Evolutionary conservation across 2,329 filamentous ascomycete genomes (phyloP), one percentile per base, ranked within the genome.

Genomic region (Fusarium neocosmosporiellum): DNA sequence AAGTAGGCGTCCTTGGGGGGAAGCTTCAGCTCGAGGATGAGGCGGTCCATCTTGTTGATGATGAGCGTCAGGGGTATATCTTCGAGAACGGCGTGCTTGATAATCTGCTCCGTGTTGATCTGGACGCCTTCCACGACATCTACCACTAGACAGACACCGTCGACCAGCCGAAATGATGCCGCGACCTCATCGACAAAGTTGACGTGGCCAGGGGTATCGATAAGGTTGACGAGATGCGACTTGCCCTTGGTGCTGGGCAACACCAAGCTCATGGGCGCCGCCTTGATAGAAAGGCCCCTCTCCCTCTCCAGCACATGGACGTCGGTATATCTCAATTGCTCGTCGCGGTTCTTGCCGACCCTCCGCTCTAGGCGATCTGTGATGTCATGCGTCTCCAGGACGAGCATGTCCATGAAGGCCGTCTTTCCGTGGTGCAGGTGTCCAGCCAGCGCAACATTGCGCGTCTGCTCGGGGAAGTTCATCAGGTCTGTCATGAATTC

Each of bases 91-190:
- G 95, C 95, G 82, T 99, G 94, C 84, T 94, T 97, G 84, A 99
- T 98, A 77, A 98, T 95, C 81, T 98, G 94, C 83, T 99, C 96
- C 0, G 96, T 97, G 81, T 98, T 98, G 77, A 96, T 89, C 84
- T 98, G 96, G n/a, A 99, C 95, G n/a, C 96, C 96, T 82, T 99
- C 96, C 2, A 99, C 94, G 24, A 98, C 94, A 81, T 99, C 96
- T 18, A 99, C 95, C 16, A 99, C 92, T 57, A 99, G 85, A 60
- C 97, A 96, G 27, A 98, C 91, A 67, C 96, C 96, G 80, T 99
- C 96, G 5, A 93, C 95, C 59, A 99, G 84, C 46, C 96, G 91
- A 77, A 98, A 86, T 1, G 95, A 93, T 6, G 95, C 92, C 10
- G 96, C 96, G 39, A 99, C 94, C 82, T 99, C 96, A 80, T 99